Conservation (phyloP, 1,284 basidiomycete genomes). For the Naganishia cerealis region DNA sequence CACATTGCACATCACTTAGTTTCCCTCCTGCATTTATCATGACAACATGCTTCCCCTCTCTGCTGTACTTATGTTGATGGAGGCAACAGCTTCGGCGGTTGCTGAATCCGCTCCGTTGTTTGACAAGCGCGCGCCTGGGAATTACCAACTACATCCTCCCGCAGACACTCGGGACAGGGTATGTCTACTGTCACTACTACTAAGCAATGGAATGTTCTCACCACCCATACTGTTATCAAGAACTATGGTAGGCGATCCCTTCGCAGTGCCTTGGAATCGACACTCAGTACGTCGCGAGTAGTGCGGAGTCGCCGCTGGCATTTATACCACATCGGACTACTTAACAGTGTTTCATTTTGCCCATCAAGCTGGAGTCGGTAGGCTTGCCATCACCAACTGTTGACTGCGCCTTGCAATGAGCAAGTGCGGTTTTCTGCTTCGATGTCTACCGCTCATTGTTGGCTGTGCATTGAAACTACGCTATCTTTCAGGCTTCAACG, state of each 20-base stretch:
- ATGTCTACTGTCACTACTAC: neutral
- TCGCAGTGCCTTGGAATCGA: constrained; percentile 11
- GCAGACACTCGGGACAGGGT: constrained; percentile 7
- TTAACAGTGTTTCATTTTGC: constrained; percentile 8
- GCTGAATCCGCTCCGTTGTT: neutral
- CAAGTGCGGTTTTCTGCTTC: constrained; percentile 12
- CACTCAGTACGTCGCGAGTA: neutral
- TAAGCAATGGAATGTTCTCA: neutral
- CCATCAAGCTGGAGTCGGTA: constrained; percentile 10
- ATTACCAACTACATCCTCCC: constrained; percentile 14
- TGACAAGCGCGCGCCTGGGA: constrained; percentile 16
- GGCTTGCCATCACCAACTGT: constrained; percentile 33
- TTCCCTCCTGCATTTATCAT: neutral
- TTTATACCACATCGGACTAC: neutral
- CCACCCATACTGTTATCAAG: neutral
- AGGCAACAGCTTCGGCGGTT: neutral
- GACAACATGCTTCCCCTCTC: neutral
- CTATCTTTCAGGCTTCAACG: neutral
- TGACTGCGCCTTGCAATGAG: constrained; percentile 34
- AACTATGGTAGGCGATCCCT: neutral
- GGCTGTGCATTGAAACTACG: neutral
- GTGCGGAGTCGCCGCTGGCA: neutral
- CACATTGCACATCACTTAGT: no score
- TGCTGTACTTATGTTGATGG: neutral
- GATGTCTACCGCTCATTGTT: no score